Evolutionary conservation across 2,329 filamentous ascomycete species (phyloP).

Genomic region (Apiospora arundinis): DNA sequence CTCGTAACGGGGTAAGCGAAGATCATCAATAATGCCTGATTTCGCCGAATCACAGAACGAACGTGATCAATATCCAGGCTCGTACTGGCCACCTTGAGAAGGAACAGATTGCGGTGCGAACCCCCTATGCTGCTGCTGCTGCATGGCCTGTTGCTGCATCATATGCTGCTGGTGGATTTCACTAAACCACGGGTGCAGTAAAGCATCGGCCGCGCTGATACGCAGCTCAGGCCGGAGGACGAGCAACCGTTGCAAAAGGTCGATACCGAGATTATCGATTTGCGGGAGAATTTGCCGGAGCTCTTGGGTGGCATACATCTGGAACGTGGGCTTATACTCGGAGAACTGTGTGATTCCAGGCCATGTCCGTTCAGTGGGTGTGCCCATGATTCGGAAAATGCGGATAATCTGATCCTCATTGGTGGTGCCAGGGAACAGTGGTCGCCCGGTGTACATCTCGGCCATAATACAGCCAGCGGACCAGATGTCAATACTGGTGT

Average conservation of each 20-base stretch:
- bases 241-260: constrained; percentile 88
- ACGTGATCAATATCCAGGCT: constrained; percentile 35
- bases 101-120: constrained; percentile 38
- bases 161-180: constrained; percentile 67
- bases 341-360: constrained; percentile 92
- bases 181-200: constrained; percentile 92
- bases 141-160: constrained; percentile 25
- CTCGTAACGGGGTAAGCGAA: neutral
- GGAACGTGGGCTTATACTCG: constrained; percentile 97
- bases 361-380: constrained; percentile 93
- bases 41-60: neutral
- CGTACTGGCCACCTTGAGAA: constrained; percentile 36
- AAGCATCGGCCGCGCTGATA: constrained; percentile 83
- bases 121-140: constrained; percentile 38
- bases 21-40: constrained; percentile 1
- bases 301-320: constrained; percentile 93
- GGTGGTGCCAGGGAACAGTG: constrained; percentile 94
- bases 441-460: constrained; percentile 97
- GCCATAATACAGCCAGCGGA: constrained; percentile 99
- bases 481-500: constrained; percentile 99
- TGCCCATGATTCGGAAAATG: constrained; percentile 99
- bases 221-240: constrained; percentile 91
- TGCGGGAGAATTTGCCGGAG: constrained; percentile 85
- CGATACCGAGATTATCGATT: constrained; percentile 86
- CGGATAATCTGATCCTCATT: constrained; percentile 97